Evolutionary conservation across 129 eudicot species (phyloP).

Genomic region (Saussurea involucrata): DNA sequence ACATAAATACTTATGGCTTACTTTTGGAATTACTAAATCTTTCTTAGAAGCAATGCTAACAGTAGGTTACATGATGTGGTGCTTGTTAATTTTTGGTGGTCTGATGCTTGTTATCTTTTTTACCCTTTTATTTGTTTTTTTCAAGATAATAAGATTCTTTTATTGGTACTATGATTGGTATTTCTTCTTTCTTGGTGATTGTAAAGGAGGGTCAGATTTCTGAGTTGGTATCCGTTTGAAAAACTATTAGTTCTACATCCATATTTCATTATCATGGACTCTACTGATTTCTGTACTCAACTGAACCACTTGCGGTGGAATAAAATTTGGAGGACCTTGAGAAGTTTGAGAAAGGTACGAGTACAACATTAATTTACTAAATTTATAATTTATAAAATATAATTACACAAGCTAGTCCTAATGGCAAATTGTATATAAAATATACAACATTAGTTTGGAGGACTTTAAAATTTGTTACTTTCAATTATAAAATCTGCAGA

Average conservation of each 20-base stretch:
- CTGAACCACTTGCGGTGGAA: too few species aligned
- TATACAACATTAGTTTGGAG: too few species aligned
- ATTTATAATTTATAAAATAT: too few species aligned
- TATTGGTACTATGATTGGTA: neutral
- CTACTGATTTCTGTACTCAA: too few species aligned
- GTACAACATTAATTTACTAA: too few species aligned
- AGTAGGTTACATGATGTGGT: neutral
- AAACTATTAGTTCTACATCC: neutral
- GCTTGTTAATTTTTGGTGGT: constrained; percentile 6
- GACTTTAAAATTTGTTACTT: too few species aligned
- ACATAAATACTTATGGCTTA: neutral
- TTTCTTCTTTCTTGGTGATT: neutral
- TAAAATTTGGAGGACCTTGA: too few species aligned
- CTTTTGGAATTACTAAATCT: neutral
- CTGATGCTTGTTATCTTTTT: neutral
- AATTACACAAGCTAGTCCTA: too few species aligned
- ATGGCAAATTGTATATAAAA: too few species aligned
- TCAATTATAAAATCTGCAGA: too few species aligned
- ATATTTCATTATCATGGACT: constrained; percentile 10
- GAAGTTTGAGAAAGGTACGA: too few species aligned
- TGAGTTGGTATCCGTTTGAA: neutral
- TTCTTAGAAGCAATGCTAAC: constrained; percentile 11
- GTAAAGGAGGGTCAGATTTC: neutral
- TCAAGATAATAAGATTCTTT: constrained; percentile 6
- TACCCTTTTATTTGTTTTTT: neutral